Conservation (phyloP, 495 filamentous ascomycete species). For the Penicillium mononematosum region DNA sequence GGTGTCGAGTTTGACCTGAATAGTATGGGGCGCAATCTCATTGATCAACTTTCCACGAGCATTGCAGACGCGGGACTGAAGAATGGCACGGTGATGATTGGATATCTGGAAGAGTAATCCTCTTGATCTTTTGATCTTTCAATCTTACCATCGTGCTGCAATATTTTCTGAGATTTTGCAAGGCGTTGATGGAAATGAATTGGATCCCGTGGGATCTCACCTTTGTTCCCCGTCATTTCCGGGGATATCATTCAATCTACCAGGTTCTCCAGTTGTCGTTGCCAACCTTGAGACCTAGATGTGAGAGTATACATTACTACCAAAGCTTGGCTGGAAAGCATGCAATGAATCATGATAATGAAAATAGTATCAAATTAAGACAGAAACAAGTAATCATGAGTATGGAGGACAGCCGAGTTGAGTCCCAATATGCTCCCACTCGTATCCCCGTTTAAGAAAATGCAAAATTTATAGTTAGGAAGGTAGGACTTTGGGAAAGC, state of each 20-base stretch:
- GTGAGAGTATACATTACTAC: slow-evolving; percentile 1
- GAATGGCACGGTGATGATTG: slow-evolving; percentile 90
- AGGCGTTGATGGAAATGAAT: slow-evolving; percentile 17
- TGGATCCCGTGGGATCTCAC: slow-evolving; percentile 6
- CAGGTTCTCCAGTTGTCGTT: neutral
- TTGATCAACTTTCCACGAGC: slow-evolving; percentile 66
- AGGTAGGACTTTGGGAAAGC: neutral
- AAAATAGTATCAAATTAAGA: neutral
- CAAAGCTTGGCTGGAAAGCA: neutral
- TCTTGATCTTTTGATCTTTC: slow-evolving; percentile 1
- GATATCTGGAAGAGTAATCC: slow-evolving; percentile 67
- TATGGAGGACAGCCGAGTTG: neutral
- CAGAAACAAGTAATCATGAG: neutral
- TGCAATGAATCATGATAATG: slow-evolving; percentile 12
- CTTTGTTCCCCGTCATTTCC: neutral
- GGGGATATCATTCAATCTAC: neutral
- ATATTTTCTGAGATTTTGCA: slow-evolving; percentile 10
- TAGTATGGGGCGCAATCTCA: slow-evolving; percentile 75
- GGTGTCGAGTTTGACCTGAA: slow-evolving; percentile 83
- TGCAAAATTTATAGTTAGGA: neutral
- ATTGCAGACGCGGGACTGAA: slow-evolving; percentile 83
- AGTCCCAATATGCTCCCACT: neutral
- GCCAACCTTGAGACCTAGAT: neutral
- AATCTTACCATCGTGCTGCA: neutral
- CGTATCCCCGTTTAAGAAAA: neutral